phyloP scores from a whole-genome alignment of 495 filamentous ascomycete species.

The Evansstolkia leycettana region DNA sequence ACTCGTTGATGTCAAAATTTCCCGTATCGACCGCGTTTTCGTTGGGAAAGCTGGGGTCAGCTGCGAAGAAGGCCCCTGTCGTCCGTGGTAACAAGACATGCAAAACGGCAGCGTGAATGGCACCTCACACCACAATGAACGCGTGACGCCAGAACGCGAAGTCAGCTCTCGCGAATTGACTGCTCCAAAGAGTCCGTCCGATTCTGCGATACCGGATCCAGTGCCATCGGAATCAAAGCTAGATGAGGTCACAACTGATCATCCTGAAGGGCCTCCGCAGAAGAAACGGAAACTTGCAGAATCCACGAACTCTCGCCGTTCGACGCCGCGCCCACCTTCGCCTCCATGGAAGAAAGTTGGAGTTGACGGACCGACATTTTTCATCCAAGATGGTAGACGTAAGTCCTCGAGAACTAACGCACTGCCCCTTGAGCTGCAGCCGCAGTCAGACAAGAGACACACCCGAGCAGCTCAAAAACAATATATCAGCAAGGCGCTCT shows the following conservation, averaged over 20 bases:
- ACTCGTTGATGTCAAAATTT: conserved; percentile 55
- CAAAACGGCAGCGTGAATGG: conserved; percentile 42
- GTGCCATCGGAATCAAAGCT: conserved; percentile 20
- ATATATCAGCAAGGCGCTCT: conserved; percentile 12
- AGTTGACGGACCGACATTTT: conserved; percentile 76
- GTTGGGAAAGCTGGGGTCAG: conserved; percentile 55
- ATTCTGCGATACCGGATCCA: conserved; percentile 17
- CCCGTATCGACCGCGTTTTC: conserved; percentile 46
- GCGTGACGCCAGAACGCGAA: conserved; percentile 25
- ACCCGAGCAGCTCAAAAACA: conserved; percentile 33
- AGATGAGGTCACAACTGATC: conserved; percentile 17
- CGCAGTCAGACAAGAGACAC: conserved; percentile 49
- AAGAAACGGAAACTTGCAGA: conserved; percentile 65
- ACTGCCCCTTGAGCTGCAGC: conserved; percentile 56
- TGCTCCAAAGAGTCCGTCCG: conserved; percentile 12
- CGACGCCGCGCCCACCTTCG: conserved; percentile 45
- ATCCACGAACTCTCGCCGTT: conserved; percentile 28
- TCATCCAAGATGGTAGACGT: conserved; percentile 67
- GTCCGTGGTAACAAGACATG: conserved; percentile 42
- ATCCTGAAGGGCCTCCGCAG: conserved; percentile 43
- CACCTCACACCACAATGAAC: conserved; percentile 34
- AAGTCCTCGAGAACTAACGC: conserved; percentile 77
- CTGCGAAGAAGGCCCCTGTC: conserved; percentile 34
- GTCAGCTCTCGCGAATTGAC: conserved; percentile 13
- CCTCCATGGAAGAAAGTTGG: conserved; percentile 91